Conservation (phyloP, 1,139 yeast genomes). For the Trichomonascaceae sp. region DNA sequence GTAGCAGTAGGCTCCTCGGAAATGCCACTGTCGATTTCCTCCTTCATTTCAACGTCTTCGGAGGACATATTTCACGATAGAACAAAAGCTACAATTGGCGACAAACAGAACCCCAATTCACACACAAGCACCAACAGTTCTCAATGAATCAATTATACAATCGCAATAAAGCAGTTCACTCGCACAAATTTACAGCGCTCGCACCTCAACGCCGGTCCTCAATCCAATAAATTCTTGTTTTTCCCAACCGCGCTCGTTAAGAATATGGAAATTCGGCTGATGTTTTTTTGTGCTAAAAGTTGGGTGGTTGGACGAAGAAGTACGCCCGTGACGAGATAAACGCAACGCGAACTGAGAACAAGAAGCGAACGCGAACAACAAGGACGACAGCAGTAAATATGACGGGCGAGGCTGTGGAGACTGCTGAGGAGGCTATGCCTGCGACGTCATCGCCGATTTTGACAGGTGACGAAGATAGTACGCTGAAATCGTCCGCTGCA, state of each 20-base stretch:
- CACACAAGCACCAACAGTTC: not conserved
- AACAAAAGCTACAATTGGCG: not conserved
- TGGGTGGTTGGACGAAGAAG: not conserved
- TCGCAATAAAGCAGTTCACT: not conserved
- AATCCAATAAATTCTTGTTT: not conserved
- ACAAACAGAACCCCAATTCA: not conserved
- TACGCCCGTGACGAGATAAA: not conserved
- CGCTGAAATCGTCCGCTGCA: not conserved
- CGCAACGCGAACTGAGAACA: not conserved
- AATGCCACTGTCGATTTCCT: constrained; percentile 6
- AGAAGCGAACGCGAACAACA: not conserved
- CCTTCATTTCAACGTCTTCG: constrained; percentile 9
- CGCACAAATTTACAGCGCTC: not conserved
- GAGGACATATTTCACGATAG: constrained; percentile 2
- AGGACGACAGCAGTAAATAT: not conserved
- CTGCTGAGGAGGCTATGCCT: not conserved
- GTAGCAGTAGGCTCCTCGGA: constrained; percentile 1
- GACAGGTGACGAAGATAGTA: not conserved
- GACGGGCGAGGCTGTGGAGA: not conserved
- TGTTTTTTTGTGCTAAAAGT: not conserved
- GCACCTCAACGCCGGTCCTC: not conserved
- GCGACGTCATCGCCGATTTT: constrained; percentile 1
- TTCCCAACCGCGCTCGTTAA: not conserved
- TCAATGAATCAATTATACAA: not conserved
- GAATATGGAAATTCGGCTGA: not conserved